phyloP scores from a whole-genome alignment of 257 asterid species.

The Craterostigma plantagineum region DNA sequence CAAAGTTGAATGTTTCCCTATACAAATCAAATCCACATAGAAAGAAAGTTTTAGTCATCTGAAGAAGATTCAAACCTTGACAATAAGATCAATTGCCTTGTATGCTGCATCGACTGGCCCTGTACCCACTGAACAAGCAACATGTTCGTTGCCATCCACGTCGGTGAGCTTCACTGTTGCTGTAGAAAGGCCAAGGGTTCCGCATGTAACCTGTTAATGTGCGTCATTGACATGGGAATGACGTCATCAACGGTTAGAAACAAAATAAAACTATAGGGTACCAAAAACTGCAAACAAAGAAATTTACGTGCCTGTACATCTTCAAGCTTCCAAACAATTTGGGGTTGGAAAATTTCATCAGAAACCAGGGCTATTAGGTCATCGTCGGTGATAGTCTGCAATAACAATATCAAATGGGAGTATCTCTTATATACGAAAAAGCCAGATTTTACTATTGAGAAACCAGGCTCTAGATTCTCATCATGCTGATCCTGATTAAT shows the following conservation, averaged over 20 bases:
- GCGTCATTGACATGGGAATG: constrained; percentile 4
- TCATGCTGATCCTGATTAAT: too few species aligned
- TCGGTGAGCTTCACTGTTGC: constrained; percentile 77
- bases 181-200: constrained; percentile 86
- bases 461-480: too few species aligned
- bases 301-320: constrained; percentile 50
- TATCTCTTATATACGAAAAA: too few species aligned
- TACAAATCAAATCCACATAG: constrained; percentile 3
- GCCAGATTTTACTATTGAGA: too few species aligned
- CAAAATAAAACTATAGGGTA: not conserved
- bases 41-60: too few species aligned
- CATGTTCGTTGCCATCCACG: constrained; percentile 39
- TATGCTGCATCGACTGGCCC: constrained; percentile 98
- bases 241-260: constrained; percentile 6
- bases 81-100: constrained; percentile 74
- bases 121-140: constrained; percentile 82
- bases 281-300: too few species aligned
- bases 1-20: constrained; percentile 1
- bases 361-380: constrained; percentile 73
- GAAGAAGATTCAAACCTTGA: constrained; percentile 42
- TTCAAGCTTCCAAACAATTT: constrained; percentile 57
- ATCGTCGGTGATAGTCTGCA: constrained; percentile 56
- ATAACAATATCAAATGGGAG: not conserved
- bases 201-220: constrained; percentile 59
- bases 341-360: constrained; percentile 86